phyloP scores from a whole-genome alignment of 2,329 filamentous ascomycete genomes.

The Cordyceps cateniannulata region DNA sequence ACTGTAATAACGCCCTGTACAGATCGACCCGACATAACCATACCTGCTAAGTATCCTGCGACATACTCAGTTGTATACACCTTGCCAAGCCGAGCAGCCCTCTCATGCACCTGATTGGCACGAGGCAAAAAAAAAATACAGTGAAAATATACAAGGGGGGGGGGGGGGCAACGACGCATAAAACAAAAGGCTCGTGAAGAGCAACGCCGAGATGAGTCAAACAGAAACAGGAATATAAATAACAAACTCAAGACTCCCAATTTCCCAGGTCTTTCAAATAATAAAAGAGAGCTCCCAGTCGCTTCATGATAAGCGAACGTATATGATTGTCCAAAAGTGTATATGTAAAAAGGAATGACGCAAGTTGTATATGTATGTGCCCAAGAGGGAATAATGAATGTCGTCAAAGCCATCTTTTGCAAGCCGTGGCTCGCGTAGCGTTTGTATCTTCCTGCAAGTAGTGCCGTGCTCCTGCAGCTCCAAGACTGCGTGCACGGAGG shows the following conservation, averaged over 20 bases:
- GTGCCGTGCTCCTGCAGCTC: background rate
- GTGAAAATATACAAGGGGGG: background rate
- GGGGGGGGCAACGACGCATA: no score
- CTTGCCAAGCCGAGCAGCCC: background rate
- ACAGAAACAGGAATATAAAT: slow-evolving; percentile 19
- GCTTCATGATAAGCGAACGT: slow-evolving; percentile 1
- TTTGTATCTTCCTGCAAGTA: background rate
- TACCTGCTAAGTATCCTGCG: background rate
- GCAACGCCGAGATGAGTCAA: slow-evolving; percentile 14
- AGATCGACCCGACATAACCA: background rate
- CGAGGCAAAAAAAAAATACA: slow-evolving; percentile 1
- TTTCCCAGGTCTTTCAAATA: background rate
- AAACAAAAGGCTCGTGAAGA: background rate
- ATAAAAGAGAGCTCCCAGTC: slow-evolving; percentile 12
- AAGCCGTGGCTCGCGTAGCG: background rate
- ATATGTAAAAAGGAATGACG: slow-evolving; percentile 9
- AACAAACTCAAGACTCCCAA: slow-evolving; percentile 15
- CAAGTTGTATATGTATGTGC: slow-evolving; percentile 2
- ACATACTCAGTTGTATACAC: background rate
- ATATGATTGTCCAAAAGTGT: slow-evolving; percentile 12
- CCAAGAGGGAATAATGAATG: background rate
- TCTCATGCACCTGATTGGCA: background rate
- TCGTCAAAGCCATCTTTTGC: background rate
- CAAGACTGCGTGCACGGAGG: background rate
- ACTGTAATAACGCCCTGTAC: background rate